These are phyloP conservation scores for Juncus inflexus DNA, from an alignment of 176 grass and related monocot species.

Conservation along the genomic window DNA sequence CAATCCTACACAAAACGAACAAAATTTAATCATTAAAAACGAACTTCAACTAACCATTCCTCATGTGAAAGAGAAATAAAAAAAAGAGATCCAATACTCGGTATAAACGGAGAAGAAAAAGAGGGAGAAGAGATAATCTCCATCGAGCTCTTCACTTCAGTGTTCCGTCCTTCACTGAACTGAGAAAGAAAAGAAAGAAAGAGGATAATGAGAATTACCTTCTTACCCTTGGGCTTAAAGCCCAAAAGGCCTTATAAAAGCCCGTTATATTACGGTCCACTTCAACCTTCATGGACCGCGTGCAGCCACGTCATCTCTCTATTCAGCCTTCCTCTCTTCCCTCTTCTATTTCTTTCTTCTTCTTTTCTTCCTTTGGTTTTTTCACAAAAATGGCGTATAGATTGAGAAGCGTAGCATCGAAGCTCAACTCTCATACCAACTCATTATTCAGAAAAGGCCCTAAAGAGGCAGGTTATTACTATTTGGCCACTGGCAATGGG, in stretches of 20 bases:
- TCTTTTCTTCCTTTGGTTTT: background rate
- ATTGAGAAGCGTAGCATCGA: constrained; percentile 43
- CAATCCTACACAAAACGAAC: background rate
- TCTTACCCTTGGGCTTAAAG: background rate
- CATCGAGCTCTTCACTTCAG: background rate
- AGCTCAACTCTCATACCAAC: constrained; percentile 12
- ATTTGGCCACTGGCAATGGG: constrained; percentile 18
- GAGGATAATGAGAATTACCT: background rate
- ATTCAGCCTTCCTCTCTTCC: background rate
- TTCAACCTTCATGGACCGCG: constrained; percentile 16
- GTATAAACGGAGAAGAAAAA: constrained; percentile 9
- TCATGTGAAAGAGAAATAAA: background rate
- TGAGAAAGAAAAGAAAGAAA: background rate
- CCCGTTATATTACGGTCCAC: background rate
- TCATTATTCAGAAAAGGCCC: constrained; percentile 26
- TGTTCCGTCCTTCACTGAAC: background rate
- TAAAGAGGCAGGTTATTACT: constrained; percentile 22
- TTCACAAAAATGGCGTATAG: constrained; percentile 29
- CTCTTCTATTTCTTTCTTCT: background rate
- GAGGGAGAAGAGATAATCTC: constrained; percentile 28
- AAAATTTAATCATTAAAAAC: background rate
- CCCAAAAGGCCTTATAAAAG: background rate
- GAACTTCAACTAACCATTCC: background rate
- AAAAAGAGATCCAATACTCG: constrained; percentile 4
- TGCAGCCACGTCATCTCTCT: constrained; percentile 17